phyloP scores from a whole-genome alignment of 106 monocot species.

The Platanthera guangdongensis region DNA sequence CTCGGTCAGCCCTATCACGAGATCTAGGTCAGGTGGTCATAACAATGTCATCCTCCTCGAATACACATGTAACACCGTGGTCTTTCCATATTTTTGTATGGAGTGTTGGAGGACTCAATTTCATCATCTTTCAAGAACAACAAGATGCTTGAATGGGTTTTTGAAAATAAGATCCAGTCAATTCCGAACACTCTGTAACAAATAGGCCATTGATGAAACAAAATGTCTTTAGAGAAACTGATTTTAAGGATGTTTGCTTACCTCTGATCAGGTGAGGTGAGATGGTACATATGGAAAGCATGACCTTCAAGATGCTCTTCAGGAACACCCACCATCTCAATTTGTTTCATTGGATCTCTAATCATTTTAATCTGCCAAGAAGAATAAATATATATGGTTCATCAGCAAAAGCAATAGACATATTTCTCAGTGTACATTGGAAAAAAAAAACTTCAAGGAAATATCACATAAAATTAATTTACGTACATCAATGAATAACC shows the following conservation, averaged over 20 bases:
- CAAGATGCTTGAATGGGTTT: too few relatives aligned
- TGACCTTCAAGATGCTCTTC: constrained; percentile 77
- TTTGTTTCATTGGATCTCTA: constrained; percentile 64
- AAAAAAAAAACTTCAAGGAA: not conserved
- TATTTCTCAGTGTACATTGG: not conserved
- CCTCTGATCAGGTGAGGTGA: constrained; percentile 87
- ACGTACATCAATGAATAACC: too few relatives aligned
- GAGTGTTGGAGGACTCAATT: too few relatives aligned
- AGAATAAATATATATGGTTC: not conserved
- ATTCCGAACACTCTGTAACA: too few relatives aligned
- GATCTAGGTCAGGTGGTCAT: too few relatives aligned
- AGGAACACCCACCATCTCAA: constrained; percentile 85
- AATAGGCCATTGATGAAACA: too few relatives aligned
- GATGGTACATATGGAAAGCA: constrained; percentile 94
- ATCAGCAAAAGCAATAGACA: not conserved
- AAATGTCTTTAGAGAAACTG: not conserved
- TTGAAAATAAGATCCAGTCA: too few relatives aligned
- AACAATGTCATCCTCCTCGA: too few relatives aligned
- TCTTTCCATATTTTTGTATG: too few relatives aligned
- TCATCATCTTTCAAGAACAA: too few relatives aligned
- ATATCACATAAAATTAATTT: not conserved
- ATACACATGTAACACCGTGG: too few relatives aligned
- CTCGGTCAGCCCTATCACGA: too few relatives aligned
- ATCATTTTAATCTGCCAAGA: constrained; percentile 60
- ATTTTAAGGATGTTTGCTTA: constrained; percentile 21